These are phyloP conservation scores for Aegilops speltoides DNA, from an alignment of 176 grass and related monocot species.

Conservation along the genomic window DNA sequence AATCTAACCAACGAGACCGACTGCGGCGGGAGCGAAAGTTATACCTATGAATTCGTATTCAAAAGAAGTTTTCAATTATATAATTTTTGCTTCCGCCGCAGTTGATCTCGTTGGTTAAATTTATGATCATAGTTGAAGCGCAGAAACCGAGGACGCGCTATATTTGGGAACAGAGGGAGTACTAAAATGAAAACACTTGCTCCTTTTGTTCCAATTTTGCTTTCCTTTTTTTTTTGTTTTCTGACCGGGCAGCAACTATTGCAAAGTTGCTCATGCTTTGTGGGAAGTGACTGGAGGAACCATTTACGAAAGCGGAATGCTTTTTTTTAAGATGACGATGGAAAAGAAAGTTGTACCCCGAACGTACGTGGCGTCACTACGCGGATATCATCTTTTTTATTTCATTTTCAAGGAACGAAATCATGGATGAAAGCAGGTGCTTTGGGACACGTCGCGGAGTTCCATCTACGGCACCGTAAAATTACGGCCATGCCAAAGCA, in stretches of 20 bases:
- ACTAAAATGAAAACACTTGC: too few relatives aligned
- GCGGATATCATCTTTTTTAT: not conserved
- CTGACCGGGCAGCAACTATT: not conserved
- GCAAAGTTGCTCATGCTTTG: not conserved
- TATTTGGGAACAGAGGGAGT: too few relatives aligned
- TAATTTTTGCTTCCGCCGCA: too few relatives aligned
- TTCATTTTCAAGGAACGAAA: not conserved
- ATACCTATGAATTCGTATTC: too few relatives aligned
- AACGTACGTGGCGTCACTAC: not conserved
- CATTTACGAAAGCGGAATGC: not conserved
- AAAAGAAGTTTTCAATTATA: too few relatives aligned
- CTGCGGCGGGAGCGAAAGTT: too few relatives aligned
- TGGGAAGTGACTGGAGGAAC: not conserved
- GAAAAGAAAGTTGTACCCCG: not conserved
- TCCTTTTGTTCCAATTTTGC: not conserved
- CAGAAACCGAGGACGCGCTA: too few relatives aligned
- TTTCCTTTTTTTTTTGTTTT: not conserved
- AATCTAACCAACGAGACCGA: too few relatives aligned
- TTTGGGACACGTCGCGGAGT: not conserved
- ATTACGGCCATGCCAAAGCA: too few relatives aligned
- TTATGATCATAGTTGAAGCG: too few relatives aligned
- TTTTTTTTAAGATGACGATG: not conserved
- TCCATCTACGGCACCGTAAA: too few relatives aligned
- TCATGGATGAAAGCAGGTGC: not conserved
- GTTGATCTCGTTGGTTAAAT: too few relatives aligned